phyloP scores from a whole-genome alignment of 2,329 filamentous ascomycete species.

The Aspergillus sclerotialis region DNA sequence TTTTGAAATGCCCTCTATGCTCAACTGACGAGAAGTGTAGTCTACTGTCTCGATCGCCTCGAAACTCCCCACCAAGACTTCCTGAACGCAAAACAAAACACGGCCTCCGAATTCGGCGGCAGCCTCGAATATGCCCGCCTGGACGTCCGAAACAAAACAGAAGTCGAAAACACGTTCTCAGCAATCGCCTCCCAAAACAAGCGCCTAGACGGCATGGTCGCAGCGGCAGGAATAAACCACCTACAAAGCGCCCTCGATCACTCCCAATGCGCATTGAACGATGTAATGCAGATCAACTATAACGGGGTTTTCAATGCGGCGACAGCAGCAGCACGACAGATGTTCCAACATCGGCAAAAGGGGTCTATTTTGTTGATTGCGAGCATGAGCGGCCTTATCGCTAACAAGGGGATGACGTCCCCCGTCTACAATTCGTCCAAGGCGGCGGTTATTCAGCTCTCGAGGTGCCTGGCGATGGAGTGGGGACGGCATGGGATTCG shows the following conservation, averaged over 20 bases:
- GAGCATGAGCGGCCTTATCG: conserved; percentile 45
- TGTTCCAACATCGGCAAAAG: conserved; percentile 42
- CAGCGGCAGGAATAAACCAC: conserved; percentile 38
- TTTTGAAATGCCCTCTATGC: too few relatives aligned
- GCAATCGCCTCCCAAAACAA: conserved; percentile 27
- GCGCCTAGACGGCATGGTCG: conserved; percentile 36
- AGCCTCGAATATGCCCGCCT: conserved; percentile 41
- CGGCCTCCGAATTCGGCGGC: conserved; percentile 30
- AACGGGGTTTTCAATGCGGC: conserved; percentile 44
- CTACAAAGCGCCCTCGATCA: conserved; percentile 35
- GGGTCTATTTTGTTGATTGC: conserved; percentile 46
- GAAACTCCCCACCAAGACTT: conserved; percentile 40
- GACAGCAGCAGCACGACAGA: conserved; percentile 41
- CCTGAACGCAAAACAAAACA: conserved; percentile 28
- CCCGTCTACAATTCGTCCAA: conserved; percentile 50
- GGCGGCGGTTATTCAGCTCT: conserved; percentile 47
- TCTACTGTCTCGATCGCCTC: conserved; percentile 42
- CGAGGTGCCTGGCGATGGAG: conserved; percentile 46
- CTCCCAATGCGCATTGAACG: conserved; percentile 32
- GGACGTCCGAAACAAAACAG: conserved; percentile 37
- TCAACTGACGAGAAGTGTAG: too few relatives aligned
- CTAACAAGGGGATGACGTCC: conserved; percentile 40
- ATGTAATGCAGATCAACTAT: conserved; percentile 45
- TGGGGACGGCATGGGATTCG: conserved; percentile 46
- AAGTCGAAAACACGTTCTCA: conserved; percentile 29